Conservation (phyloP, 805 yeast genomes). For the Wickerhamomyces sydowiorum region DNA sequence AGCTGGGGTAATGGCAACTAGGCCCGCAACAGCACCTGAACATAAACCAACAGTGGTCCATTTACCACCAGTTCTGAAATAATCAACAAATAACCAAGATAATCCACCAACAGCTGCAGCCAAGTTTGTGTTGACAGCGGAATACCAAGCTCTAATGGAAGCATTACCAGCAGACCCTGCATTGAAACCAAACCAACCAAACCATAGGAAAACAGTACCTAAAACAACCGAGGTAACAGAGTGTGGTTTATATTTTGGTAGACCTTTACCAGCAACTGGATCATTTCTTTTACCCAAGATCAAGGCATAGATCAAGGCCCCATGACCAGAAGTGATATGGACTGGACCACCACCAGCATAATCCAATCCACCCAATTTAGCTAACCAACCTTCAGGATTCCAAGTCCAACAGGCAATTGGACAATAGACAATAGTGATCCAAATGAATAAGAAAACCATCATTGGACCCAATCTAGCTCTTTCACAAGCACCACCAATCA, state of each 20-base stretch:
- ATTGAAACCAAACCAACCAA: conserved; percentile 99
- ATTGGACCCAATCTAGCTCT: conserved; percentile 94
- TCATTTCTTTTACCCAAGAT: conserved; percentile 90
- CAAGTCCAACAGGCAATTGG: conserved; percentile 98
- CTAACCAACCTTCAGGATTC: conserved; percentile 92
- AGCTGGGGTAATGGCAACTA: conserved; percentile 94
- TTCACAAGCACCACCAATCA: conserved; percentile 98
- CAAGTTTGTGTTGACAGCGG: conserved; percentile 85
- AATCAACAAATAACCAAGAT: conserved; percentile 91
- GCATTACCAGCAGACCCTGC: conserved; percentile 98
- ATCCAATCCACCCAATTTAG: conserved; percentile 77
- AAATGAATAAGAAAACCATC: conserved; percentile 89
- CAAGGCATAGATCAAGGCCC: conserved; percentile 91
- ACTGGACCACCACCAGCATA: conserved; percentile 99
- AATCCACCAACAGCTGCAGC: conserved; percentile 94
- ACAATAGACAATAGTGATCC: conserved; percentile 94
- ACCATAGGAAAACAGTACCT: conserved; percentile 94
- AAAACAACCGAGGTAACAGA: conserved; percentile 84
- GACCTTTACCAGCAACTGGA: conserved; percentile 57
- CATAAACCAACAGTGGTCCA: conserved; percentile 95
- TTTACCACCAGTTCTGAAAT: conserved; percentile 70
- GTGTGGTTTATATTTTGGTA: conserved; percentile 92
- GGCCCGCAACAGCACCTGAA: conserved; percentile 89
- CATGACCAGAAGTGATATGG: conserved; percentile 90
- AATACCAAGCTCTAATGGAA: conserved; percentile 89